Evolutionary conservation across 306 rosid species (phyloP).

Genomic region (Crataegus laevigata): DNA sequence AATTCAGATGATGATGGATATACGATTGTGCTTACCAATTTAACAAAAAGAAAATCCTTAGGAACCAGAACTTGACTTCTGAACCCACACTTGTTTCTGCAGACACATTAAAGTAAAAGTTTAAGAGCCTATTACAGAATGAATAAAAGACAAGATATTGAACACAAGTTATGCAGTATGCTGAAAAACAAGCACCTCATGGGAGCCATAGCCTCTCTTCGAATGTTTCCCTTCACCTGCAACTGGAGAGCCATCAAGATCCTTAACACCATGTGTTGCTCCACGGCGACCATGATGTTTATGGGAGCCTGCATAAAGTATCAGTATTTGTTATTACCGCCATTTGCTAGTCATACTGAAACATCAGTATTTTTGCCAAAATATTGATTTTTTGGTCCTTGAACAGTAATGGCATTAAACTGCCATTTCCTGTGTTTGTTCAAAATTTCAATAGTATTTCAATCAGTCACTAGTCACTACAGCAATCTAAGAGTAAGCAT

Average conservation of each 20-base stretch:
- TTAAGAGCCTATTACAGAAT: constrained; percentile 8
- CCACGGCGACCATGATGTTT: constrained; percentile 57
- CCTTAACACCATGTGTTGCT: constrained; percentile 42
- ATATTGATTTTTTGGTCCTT: neutral
- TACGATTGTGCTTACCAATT: constrained; percentile 37
- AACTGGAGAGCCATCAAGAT: constrained; percentile 41
- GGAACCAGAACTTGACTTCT: constrained; percentile 69
- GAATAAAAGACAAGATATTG: neutral
- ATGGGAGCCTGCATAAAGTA: constrained; percentile 37
- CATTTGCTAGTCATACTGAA: neutral
- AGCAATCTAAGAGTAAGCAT: neutral
- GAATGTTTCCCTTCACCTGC: constrained; percentile 53
- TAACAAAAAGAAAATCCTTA: constrained; percentile 16
- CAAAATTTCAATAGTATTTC: neutral
- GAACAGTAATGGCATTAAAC: neutral
- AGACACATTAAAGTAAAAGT: constrained; percentile 16
- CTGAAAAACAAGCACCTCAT: constrained; percentile 44
- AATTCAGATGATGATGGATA: neutral
- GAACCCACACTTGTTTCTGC: constrained; percentile 89
- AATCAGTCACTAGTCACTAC: neutral
- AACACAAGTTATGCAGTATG: neutral
- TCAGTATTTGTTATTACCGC: neutral
- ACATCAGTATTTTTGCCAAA: neutral
- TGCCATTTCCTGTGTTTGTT: neutral
- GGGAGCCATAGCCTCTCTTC: constrained; percentile 54